Evolutionary conservation across 225 moss, liverwort and hornwort species (phyloP).

Genomic region (Takakia lepidozioides): DNA sequence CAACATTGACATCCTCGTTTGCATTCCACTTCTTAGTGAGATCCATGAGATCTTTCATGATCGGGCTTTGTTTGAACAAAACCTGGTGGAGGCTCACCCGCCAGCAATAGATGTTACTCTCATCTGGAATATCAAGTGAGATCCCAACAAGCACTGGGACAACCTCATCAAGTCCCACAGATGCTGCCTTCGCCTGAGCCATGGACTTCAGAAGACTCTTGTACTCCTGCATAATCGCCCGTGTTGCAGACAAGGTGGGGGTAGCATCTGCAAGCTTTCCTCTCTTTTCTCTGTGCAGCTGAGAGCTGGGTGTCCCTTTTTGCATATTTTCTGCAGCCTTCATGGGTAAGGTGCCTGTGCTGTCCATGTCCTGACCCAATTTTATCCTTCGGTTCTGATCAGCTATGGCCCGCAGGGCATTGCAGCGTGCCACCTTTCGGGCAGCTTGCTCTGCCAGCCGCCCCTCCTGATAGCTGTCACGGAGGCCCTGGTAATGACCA

Average conservation of each 20-base stretch:
- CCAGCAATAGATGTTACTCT: conserved; percentile 39
- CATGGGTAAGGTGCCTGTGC: background rate
- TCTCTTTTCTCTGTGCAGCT: background rate
- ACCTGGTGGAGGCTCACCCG: conserved; percentile 34
- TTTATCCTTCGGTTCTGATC: background rate
- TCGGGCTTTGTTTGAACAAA: conserved; percentile 32
- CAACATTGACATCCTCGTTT: conserved; percentile 19
- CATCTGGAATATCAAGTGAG: conserved; percentile 42
- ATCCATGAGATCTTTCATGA: conserved; percentile 43
- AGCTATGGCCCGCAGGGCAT: conserved; percentile 6
- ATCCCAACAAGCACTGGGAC: conserved; percentile 41
- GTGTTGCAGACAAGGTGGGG: conserved; percentile 16
- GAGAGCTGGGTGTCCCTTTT: background rate
- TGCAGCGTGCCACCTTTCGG: conserved; percentile 12
- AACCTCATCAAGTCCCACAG: conserved; percentile 1
- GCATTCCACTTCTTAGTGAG: conserved; percentile 16
- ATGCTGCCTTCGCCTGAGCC: conserved; percentile 7
- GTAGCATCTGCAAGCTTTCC: background rate
- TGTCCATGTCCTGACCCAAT: background rate
- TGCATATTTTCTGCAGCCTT: conserved; percentile 1
- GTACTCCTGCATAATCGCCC: conserved; percentile 53
- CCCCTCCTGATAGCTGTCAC: conserved; percentile 1
- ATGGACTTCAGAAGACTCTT: conserved; percentile 32
- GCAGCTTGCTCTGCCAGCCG: background rate
- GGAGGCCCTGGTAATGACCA: conserved; percentile 15